Evolutionary conservation across 768 basidiomycete genomes (phyloP), one percentile per base, ranked within the genome.

Genomic region (Chalciporus piperatus): DNA sequence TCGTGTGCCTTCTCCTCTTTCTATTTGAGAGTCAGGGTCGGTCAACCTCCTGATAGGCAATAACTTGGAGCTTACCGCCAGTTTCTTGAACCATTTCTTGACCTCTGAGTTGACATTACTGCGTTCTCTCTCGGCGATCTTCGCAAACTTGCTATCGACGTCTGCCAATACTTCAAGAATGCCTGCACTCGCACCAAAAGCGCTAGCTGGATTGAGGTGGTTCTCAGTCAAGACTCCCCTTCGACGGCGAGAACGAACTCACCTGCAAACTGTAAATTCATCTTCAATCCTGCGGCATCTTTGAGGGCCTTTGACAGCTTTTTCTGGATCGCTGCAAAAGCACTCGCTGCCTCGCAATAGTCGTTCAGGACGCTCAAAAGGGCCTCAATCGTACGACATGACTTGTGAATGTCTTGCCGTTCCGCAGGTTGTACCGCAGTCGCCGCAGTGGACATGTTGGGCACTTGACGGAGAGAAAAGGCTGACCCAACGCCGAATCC

Each of bases 81-180:
- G 76, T 67, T 84, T 89, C 80, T 87, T 90, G 75, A 91, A 84
- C 88, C 89, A 91, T 61, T 87, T 92, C 74, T 83, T 86, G 38
- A 89, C 82, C 56, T 90, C 89, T 27, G 72, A 67, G 56, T 80
- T 82, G 45, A 89, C 71, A 19, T 50, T 61, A 54, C 84, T 82
- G 52, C 82, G 88, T 56, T 92, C 89, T 69, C 82, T 89, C 58
- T 88, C 85, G 12, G 79, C 79, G 54, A 86, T 63, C 70, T 86
- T 91, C 38, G 81, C 79, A 67, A 89, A 90, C 71, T 87, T 92
- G 57, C 72, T 52, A 60, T 90, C 85, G 46, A 90, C 77, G 25
- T 91, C 88, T 2, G 80, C 77, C 41, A 89, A 70, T 14, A 77
- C 72, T 45, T 92, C 89, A 62, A 89, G 86, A 39, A 92, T 76